phyloP scores from a whole-genome alignment of 164 flowering plant species.

The Kalanchoe fedtschenkoi region DNA sequence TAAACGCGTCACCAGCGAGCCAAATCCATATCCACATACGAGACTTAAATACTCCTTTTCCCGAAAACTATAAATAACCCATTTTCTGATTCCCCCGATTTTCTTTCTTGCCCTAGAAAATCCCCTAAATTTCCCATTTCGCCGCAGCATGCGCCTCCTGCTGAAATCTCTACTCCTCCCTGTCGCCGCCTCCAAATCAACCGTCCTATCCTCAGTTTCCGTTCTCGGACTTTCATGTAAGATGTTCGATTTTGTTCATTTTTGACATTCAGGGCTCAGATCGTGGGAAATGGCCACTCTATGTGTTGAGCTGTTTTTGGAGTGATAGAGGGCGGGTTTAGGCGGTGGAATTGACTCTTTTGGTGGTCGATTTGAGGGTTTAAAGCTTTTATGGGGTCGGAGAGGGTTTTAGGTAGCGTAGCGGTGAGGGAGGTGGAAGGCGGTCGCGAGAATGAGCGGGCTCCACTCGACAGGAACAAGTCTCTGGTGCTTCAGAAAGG shows the following conservation, averaged over 20 bases:
- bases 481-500: conserved; percentile 17
- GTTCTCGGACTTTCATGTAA: neutral
- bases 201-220: neutral
- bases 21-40: conserved; percentile 7
- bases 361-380: conserved; percentile 16
- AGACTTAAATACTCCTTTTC: conserved; percentile 18
- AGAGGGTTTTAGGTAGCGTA: conserved; percentile 21
- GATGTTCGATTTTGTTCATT: neutral
- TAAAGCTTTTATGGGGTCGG: conserved; percentile 32
- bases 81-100: conserved; percentile 15
- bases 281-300: neutral
- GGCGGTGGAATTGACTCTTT: conserved; percentile 27
- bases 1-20: conserved; percentile 13
- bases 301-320: neutral
- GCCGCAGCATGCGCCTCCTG: conserved; percentile 16
- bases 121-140: conserved; percentile 10
- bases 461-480: conserved; percentile 12
- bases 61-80: conserved; percentile 59
- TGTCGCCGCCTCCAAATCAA: conserved; percentile 1
- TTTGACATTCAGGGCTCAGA: neutral
- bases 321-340: neutral
- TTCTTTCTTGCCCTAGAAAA: conserved; percentile 29
- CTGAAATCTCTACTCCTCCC: neutral
- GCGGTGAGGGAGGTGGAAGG: conserved; percentile 19
- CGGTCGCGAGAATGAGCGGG: conserved; percentile 15